phyloP scores from a whole-genome alignment of 2,329 filamentous ascomycete genomes.

The Triangularia setosa region DNA sequence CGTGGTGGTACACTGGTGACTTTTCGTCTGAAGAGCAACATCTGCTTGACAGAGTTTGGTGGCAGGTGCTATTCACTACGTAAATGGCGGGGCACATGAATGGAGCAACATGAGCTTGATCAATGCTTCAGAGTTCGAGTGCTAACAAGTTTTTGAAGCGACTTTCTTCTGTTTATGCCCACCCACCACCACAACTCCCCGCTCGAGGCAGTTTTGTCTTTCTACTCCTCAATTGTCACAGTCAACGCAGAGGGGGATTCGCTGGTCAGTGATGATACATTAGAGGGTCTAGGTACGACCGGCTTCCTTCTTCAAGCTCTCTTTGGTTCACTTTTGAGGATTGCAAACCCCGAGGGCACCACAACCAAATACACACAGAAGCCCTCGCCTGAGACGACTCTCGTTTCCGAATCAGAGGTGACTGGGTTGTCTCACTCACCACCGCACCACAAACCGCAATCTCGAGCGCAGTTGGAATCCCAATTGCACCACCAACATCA shows the following conservation, averaged over 20 bases:
- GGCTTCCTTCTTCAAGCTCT: conserved; percentile 66
- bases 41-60: background rate
- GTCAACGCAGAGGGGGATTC: conserved; percentile 94
- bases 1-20: background rate
- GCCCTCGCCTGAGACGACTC: background rate
- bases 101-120: background rate
- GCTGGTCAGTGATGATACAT: conserved; percentile 81
- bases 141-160: conserved; percentile 47
- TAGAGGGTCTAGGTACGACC: conserved; percentile 90
- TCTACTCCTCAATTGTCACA: conserved; percentile 85
- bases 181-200: conserved; percentile 60
- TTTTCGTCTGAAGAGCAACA: background rate
- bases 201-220: conserved; percentile 79
- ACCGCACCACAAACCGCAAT: background rate
- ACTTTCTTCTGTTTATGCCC: conserved; percentile 90
- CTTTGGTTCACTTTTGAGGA: conserved; percentile 71
- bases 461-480: background rate
- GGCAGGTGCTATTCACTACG: conserved; percentile 3
- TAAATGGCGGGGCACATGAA: background rate
- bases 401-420: background rate
- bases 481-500: background rate
- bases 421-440: background rate
- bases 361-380: background rate
- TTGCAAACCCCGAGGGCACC: conserved; percentile 43
- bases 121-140: background rate